These are phyloP conservation scores for Hericium alpestre DNA, from an alignment of 768 basidiomycete genomes.

Conservation along the genomic window DNA sequence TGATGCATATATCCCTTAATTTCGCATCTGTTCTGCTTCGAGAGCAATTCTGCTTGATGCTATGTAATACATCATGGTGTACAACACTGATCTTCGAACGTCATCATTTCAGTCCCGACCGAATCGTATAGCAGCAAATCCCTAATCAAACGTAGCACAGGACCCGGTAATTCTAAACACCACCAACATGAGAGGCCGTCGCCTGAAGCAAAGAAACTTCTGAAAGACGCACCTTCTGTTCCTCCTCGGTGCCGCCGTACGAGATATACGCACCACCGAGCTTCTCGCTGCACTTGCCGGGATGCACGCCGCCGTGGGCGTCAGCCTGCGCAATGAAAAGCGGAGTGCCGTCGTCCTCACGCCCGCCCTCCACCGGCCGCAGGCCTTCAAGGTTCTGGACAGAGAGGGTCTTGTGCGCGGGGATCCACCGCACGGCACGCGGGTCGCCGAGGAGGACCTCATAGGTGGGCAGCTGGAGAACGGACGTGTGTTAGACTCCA, in stretches of 20 bases:
- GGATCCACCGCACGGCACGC: constrained; percentile 48
- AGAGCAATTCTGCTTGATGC: too few relatives aligned
- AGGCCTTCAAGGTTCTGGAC: constrained; percentile 28
- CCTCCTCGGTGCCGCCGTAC: constrained; percentile 39
- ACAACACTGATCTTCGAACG: too few relatives aligned
- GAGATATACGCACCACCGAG: constrained; percentile 44
- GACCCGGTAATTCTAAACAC: constrained; percentile 28
- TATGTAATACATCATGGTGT: too few relatives aligned
- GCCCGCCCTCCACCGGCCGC: constrained; percentile 57
- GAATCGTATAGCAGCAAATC: too few relatives aligned
- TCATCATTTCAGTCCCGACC: too few relatives aligned
- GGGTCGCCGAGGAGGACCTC: constrained; percentile 64
- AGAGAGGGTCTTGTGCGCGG: constrained; percentile 35
- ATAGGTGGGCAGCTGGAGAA: constrained; percentile 42
- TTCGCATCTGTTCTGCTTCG: too few relatives aligned
- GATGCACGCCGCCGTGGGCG: constrained; percentile 40
- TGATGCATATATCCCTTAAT: too few relatives aligned
- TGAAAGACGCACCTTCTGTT: constrained; percentile 31
- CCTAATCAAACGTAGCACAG: constrained; percentile 23
- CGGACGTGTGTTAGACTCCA: not conserved
- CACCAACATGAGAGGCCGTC: not conserved
- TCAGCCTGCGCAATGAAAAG: constrained; percentile 54
- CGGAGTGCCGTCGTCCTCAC: constrained; percentile 47
- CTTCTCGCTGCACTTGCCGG: constrained; percentile 53
- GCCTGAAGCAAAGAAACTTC: not conserved